Conservation (phyloP, 371 early-diverging fungal species). For the Haplosporangium sp. region DNA sequence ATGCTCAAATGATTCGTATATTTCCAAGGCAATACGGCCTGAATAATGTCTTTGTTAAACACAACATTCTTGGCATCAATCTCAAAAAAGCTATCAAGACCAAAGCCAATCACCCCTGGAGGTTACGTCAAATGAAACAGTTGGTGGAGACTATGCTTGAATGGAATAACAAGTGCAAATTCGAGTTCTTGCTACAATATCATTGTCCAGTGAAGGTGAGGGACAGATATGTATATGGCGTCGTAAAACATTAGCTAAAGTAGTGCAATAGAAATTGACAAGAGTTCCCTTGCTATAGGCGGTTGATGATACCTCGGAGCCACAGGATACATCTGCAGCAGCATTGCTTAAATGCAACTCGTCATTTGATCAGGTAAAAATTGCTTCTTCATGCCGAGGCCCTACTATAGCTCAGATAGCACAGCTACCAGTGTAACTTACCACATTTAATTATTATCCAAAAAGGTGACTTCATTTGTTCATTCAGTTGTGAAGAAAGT, state of each 20-base stretch:
- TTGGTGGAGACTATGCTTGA: conserved; percentile 33
- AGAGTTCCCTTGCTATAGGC: neutral
- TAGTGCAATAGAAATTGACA: too few species aligned
- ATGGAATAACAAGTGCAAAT: conserved; percentile 17
- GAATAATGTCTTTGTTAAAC: conserved; percentile 12
- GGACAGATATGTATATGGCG: neutral
- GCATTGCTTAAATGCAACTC: conserved; percentile 11
- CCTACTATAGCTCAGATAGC: neutral
- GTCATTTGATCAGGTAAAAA: conserved; percentile 27
- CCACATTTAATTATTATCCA: neutral
- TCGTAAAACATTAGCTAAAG: neutral
- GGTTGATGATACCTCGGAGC: conserved; percentile 8
- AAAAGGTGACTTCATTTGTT: conserved; percentile 61
- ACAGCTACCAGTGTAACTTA: neutral
- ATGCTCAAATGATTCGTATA: conserved; percentile 16
- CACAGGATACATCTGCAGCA: neutral
- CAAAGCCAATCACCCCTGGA: conserved; percentile 19
- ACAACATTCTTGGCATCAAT: neutral
- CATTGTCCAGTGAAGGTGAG: conserved; percentile 44
- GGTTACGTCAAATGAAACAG: conserved; percentile 25
- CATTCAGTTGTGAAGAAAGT: conserved; percentile 54
- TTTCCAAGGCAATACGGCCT: conserved; percentile 45
- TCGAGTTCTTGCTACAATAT: conserved; percentile 18
- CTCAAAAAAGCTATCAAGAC: neutral
- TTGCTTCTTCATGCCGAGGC: neutral